Evolutionary conservation across 192 early-diverging fungal genomes (phyloP), one percentile per base, ranked within the genome.

Genomic region (Mortierella alpina): DNA sequence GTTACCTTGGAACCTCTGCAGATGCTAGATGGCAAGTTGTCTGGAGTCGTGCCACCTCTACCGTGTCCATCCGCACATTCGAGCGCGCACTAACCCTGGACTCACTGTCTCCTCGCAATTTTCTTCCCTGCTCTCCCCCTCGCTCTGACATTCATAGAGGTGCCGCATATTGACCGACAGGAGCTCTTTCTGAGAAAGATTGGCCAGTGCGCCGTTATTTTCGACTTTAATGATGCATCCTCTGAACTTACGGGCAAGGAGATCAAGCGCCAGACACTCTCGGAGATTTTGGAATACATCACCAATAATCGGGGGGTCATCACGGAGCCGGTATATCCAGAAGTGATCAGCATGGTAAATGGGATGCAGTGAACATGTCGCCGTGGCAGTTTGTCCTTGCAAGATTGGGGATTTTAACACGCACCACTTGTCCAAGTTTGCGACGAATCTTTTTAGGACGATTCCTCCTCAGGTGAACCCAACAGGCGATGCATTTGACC

Each of bases 391-490:
- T 0, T 31, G 31, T 31, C 49, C n/a, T 15, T 13, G 42, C 44
- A 22, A 31, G 31, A 31, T 2, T 31, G 31, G 4, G 49, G 54
- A 39, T 69, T 63, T 23, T 39, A n/a, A 6, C 23, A 39, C 48
- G 22, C 23, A 44, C 31, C 31, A 17, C 18, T 64, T 18, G 4
- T n/a, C 45, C 11, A 41, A 96, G 95, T 95, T 96, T 90, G 89
- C 95, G 22, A 88, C 90, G 5, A 99, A 99, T 85, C 86, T 99
- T 18, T 99, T 99, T 84, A 90, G 98, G 54, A 95, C 97, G 5
- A 95, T 99, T 18, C 95, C 98, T 10, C 98, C 98, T 2, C 96
- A 95, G 85, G 92, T 96, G 44, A 98, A 96, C 72, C 96, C 96
- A 22, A 91, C 89, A 51, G 98, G 96, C 47, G 98, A 98, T 63